These are phyloP conservation scores for Keithomyces neogunnii DNA, from an alignment of 2,329 filamentous ascomycete genomes.

Conservation along the genomic window DNA sequence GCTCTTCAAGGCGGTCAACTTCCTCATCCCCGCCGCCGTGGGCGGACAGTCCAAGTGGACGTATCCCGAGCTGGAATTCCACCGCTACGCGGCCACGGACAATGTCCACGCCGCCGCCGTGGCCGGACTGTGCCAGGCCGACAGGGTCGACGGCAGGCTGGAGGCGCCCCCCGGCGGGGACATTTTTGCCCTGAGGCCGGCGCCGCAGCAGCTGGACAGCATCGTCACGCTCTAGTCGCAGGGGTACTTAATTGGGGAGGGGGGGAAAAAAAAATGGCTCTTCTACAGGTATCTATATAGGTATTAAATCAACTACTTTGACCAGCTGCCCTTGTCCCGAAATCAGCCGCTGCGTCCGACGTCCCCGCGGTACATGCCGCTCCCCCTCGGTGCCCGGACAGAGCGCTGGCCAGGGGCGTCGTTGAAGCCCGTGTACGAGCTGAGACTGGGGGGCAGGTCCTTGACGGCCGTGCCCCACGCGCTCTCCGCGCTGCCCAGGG, in stretches of 20 bases:
- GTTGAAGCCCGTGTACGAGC: slow-evolving; percentile 23
- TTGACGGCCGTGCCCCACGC: slow-evolving; percentile 50
- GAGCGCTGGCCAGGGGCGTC: neutral
- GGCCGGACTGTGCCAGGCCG: slow-evolving; percentile 13
- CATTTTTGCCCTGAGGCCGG: slow-evolving; percentile 16
- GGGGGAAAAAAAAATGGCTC: neutral
- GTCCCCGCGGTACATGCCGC: neutral
- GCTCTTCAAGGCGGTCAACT: slow-evolving; percentile 14
- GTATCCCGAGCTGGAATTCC: slow-evolving; percentile 14
- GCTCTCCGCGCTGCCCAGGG: slow-evolving; percentile 52
- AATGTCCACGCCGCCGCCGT: slow-evolving; percentile 15
- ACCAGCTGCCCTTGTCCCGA: too few species aligned
- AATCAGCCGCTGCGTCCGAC: neutral
- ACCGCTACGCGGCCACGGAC: slow-evolving; percentile 16
- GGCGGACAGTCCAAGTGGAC: slow-evolving; percentile 11
- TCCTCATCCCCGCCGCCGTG: slow-evolving; percentile 15
- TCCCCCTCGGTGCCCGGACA: neutral
- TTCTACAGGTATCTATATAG: neutral
- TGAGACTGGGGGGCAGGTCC: slow-evolving; percentile 55
- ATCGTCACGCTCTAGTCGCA: slow-evolving; percentile 8
- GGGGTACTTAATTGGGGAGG: too few species aligned
- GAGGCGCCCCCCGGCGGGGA: slow-evolving; percentile 16
- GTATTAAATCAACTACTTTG: too few species aligned
- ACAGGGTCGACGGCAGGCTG: slow-evolving; percentile 7
- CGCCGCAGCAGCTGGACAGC: slow-evolving; percentile 18